Conservation (phyloP, 768 basidiomycete species). For the Tephrocybe sp. region DNA sequence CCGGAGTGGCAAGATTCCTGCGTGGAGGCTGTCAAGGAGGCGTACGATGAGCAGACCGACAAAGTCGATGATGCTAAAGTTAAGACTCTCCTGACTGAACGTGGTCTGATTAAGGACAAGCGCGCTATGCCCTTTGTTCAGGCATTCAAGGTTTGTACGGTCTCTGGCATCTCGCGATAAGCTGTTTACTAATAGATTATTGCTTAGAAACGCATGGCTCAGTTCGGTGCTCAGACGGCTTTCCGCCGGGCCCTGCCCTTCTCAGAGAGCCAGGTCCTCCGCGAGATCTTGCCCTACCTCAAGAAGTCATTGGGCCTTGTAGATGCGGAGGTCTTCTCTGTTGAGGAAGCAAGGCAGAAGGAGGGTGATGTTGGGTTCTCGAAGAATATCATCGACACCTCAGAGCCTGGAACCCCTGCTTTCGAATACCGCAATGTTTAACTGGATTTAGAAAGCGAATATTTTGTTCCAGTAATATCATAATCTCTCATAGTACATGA, state of each 20-base stretch:
- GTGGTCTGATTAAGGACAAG: constrained; percentile 93
- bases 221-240: constrained; percentile 72
- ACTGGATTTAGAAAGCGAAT: too few species aligned
- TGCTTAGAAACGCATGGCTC: constrained; percentile 76
- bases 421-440: constrained; percentile 86
- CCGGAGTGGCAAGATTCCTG: constrained; percentile 92
- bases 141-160: constrained; percentile 72
- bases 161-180: constrained; percentile 7
- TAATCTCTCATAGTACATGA: too few species aligned
- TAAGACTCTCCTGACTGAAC: constrained; percentile 60
- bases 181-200: too few species aligned
- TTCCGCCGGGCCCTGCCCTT: constrained; percentile 85
- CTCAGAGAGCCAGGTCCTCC: constrained; percentile 74
- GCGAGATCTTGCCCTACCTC: constrained; percentile 75
- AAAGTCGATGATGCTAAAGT: constrained; percentile 85
- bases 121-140: constrained; percentile 94
- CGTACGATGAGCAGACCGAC: constrained; percentile 56
- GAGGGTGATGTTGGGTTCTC: constrained; percentile 59
- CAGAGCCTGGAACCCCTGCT: constrained; percentile 85
- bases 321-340: constrained; percentile 69
- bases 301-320: constrained; percentile 71
- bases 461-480: too few species aligned
- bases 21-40: constrained; percentile 71
- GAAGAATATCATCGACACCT: constrained; percentile 71
- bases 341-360: constrained; percentile 63